Conservation (phyloP, 179 eudicot genomes). For the Heliamphora pulchella region DNA sequence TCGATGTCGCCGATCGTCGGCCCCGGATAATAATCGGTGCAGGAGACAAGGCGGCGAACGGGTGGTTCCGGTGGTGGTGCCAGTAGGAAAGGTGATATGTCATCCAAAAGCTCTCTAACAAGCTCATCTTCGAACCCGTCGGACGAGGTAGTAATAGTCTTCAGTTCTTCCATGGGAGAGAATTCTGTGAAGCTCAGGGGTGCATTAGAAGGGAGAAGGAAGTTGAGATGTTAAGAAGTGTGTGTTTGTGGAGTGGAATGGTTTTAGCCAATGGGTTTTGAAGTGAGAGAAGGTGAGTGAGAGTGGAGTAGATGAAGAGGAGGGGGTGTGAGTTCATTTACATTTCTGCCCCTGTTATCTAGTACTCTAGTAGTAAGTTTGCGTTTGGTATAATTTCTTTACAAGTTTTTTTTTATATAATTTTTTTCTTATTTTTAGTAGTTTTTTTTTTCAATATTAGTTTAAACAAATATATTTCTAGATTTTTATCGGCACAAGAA, state of each 20-base stretch:
- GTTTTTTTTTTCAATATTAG: too few species aligned
- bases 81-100: conserved; percentile 25
- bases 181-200: background rate
- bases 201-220: background rate
- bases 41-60: conserved; percentile 15
- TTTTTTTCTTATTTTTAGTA: too few species aligned
- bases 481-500: too few species aligned
- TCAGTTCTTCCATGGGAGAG: conserved; percentile 26
- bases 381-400: too few species aligned
- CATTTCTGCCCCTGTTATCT: background rate
- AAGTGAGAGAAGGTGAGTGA: conserved; percentile 14
- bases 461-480: too few species aligned
- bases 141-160: background rate
- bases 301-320: conserved; percentile 36
- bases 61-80: conserved; percentile 9
- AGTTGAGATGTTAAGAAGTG: background rate
- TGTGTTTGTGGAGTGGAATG: background rate
- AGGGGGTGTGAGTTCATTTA: background rate
- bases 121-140: conserved; percentile 29
- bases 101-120: conserved; percentile 28
- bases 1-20: conserved; percentile 31
- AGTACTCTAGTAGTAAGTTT: background rate
- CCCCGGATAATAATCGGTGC: conserved; percentile 19
- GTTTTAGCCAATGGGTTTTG: background rate
- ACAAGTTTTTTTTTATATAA: too few species aligned